phyloP scores from a whole-genome alignment of 768 basidiomycete species.

The Gloeostereum incarnatum region DNA sequence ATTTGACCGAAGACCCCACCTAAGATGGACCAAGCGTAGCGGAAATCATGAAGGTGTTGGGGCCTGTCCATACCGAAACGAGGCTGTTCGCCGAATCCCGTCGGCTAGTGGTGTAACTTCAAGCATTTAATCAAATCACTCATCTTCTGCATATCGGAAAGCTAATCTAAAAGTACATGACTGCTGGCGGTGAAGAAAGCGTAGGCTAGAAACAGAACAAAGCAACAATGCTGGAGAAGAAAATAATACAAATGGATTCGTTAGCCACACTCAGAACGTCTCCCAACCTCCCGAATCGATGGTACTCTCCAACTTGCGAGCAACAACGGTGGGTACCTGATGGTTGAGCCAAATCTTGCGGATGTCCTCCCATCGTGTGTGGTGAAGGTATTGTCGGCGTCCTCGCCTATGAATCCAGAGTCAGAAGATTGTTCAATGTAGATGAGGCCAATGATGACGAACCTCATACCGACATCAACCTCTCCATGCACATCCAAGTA shows the following conservation, averaged over 20 bases:
- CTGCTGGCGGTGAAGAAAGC: no score
- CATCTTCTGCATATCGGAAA: no score
- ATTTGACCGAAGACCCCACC: slow-evolving; percentile 1
- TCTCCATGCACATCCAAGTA: slow-evolving; percentile 95
- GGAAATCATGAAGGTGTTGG: slow-evolving; percentile 34
- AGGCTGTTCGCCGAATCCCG: no score
- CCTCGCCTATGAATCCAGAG: slow-evolving; percentile 51
- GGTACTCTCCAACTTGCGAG: slow-evolving; percentile 79
- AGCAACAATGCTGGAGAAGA: neutral
- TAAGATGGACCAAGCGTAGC: slow-evolving; percentile 41
- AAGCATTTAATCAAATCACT: no score
- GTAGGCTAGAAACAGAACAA: no score
- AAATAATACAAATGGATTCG: no score
- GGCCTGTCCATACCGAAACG: no score
- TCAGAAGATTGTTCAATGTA: slow-evolving; percentile 2
- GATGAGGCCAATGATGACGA: slow-evolving; percentile 11
- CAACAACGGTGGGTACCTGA: slow-evolving; percentile 82
- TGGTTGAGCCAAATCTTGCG: slow-evolving; percentile 88
- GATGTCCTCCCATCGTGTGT: slow-evolving; percentile 83
- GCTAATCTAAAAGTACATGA: no score
- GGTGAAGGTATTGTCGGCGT: slow-evolving; percentile 80
- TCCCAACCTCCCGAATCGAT: slow-evolving; percentile 95
- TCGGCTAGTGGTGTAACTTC: no score
- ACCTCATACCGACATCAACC: slow-evolving; percentile 89
- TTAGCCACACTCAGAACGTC: slow-evolving; percentile 67